Conservation (phyloP, 2,329 filamentous ascomycete genomes). For the Dendrostoma leiphaemia region DNA sequence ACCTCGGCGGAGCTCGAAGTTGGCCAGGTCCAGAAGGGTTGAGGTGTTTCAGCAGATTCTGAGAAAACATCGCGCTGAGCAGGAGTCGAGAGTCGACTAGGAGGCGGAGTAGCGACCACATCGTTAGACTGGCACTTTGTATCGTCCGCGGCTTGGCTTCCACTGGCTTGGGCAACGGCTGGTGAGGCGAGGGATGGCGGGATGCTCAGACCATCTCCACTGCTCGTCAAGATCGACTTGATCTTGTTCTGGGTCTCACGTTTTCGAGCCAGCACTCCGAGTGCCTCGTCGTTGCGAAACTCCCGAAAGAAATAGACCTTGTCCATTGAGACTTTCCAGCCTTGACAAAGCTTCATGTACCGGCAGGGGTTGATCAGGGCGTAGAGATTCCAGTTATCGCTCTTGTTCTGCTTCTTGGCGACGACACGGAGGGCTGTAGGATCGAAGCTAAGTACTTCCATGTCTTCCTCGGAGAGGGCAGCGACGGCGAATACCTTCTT, state of each 20-base stretch:
- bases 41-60: too few relatives aligned
- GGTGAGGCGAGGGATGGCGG: too few relatives aligned
- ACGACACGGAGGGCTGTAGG: conserved; percentile 13
- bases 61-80: too few relatives aligned
- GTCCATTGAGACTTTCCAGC: neutral
- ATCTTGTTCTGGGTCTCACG: neutral
- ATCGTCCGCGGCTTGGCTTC: too few relatives aligned
- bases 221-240: neutral
- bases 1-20: too few relatives aligned
- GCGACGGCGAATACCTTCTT: neutral
- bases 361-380: neutral
- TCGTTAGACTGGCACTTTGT: too few relatives aligned
- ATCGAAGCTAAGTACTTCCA: conserved; percentile 20
- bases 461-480: neutral
- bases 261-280: neutral
- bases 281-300: neutral
- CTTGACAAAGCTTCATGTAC: neutral
- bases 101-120: too few relatives aligned
- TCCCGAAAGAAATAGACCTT: conserved; percentile 8
- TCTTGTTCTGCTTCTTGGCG: conserved; percentile 2
- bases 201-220: too few relatives aligned
- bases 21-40: too few relatives aligned
- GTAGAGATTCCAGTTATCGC: conserved; percentile 2
- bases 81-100: too few relatives aligned
- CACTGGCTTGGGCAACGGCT: too few relatives aligned